Conservation (phyloP, 352 stramenopile species). For the Pythium coloratum region DNA sequence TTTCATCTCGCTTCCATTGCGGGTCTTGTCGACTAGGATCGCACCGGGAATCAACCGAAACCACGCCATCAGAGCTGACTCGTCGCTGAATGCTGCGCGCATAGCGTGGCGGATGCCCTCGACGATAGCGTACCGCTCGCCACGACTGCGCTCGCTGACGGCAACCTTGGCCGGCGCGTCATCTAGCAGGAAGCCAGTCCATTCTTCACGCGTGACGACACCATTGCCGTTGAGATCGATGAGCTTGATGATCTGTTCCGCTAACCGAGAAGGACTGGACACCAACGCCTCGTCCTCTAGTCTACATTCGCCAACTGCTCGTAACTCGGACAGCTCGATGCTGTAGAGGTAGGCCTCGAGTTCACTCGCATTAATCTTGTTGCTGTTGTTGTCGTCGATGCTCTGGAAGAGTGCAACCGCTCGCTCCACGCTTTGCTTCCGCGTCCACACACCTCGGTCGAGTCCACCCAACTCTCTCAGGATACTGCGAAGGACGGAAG, state of each 20-base stretch:
- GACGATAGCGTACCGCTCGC: conserved; percentile 23
- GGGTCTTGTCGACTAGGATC: conserved; percentile 20
- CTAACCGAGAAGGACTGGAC: conserved; percentile 13
- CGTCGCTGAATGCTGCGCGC: conserved; percentile 14
- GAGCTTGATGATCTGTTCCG: conserved; percentile 37
- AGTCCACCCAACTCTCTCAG: conserved; percentile 12
- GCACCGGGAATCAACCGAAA: conserved; percentile 46
- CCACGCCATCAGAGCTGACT: conserved; percentile 38
- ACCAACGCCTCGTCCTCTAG: background rate
- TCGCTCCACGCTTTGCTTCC: conserved; percentile 12
- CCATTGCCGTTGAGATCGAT: conserved; percentile 60
- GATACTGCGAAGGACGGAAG: conserved; percentile 4
- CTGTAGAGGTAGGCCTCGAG: conserved; percentile 43
- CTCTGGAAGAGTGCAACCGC: conserved; percentile 41
- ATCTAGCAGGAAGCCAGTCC: conserved; percentile 38
- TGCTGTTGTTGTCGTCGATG: conserved; percentile 53
- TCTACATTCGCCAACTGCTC: background rate
- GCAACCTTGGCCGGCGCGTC: background rate
- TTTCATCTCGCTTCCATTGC: conserved; percentile 32
- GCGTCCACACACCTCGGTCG: background rate
- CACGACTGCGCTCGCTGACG: background rate
- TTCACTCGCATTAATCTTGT: conserved; percentile 56
- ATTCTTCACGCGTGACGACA: conserved; percentile 57
- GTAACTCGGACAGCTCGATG: conserved; percentile 22
- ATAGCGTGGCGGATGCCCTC: conserved; percentile 31